Evolutionary conservation across 768 basidiomycete genomes (phyloP), one percentile per base, ranked within the genome.

Genomic region (Tylopilus intermedius): DNA sequence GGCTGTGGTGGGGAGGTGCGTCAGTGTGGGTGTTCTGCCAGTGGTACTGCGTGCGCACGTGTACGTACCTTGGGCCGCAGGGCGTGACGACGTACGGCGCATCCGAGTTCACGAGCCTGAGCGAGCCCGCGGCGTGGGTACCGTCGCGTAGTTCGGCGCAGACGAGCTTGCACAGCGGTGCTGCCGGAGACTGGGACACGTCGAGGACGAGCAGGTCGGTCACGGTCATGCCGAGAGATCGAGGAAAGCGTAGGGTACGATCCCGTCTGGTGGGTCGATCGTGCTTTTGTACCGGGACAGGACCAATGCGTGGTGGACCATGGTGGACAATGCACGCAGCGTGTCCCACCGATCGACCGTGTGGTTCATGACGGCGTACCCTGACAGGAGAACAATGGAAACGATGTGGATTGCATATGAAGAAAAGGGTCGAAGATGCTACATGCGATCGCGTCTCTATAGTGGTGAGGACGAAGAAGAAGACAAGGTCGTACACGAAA

Each of bases 1-100:
- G 35, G 14, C 13, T 14, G 35, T 24, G 24, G 24, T 24, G 24
- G 24, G 24, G 24, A 24, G 24, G 24, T 5, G 24, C 2, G 24
- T 24, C 24, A 3, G 24, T 24, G 5, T 24, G 2, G 24, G 24
- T 24, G 24, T 24, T 24, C 24, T 18, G 18, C 18, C 24, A 24
- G 24, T 24, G 24, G 24, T 24, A 3, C 24, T 5, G 24, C 24
- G 24, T 24, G 24, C 24, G 24, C 24, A 24, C 24, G 24, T 24
- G n/a, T 0, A 10, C 45, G 33, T 59, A 90, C 88, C 80, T 73
- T 18, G 18, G 18, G 18, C 18, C 1, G 71, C 91, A 93, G 26
- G 91, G 78, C 74, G 86, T 81, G 74, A 89, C 83, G 41, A 89
- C 30, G 9, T 30, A 5, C 29, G 8, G 7, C 30, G 30, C 9